A percentile compares a stretch with the other conserved stretches of the same genome.
Evolutionary conservation across 768 basidiomycete genomes (phyloP).

Genomic region (Boletellus ananas): DNA sequence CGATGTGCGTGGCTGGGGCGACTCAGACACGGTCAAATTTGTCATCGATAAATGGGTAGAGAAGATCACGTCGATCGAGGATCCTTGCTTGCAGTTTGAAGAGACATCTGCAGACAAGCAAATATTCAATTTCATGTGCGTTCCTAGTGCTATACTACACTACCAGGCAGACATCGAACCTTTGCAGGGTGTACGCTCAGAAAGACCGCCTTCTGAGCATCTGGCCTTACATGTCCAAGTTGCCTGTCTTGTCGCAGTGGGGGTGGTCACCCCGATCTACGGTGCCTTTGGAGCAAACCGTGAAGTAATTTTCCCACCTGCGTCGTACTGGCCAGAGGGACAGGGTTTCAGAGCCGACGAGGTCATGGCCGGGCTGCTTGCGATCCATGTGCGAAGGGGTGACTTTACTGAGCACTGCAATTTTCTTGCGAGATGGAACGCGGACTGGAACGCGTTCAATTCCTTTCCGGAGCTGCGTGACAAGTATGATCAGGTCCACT

Average conservation of each 20-base stretch:
- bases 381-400: constrained; percentile 48
- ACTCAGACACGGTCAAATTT: constrained; percentile 23
- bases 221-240: constrained; percentile 31
- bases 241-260: constrained; percentile 34
- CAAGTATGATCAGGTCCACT: constrained; percentile 28
- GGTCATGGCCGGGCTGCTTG: constrained; percentile 36
- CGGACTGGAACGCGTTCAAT: constrained; percentile 44
- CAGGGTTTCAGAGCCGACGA: constrained; percentile 4
- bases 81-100: constrained; percentile 38
- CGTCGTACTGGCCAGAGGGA: constrained; percentile 5
- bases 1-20: constrained; percentile 19
- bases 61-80: constrained; percentile 30
- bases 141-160: neutral
- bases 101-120: constrained; percentile 15
- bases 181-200: constrained; percentile 29
- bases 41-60: constrained; percentile 36
- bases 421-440: constrained; percentile 30
- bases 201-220: constrained; percentile 30
- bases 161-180: neutral
- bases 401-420: constrained; percentile 45
- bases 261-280: constrained; percentile 32
- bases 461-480: constrained; percentile 40
- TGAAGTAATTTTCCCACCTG: constrained; percentile 17
- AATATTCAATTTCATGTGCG: constrained; percentile 17
- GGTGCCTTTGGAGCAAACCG: constrained; percentile 24